phyloP scores from a whole-genome alignment of 768 basidiomycete genomes.

The Podaxis rugospora region DNA sequence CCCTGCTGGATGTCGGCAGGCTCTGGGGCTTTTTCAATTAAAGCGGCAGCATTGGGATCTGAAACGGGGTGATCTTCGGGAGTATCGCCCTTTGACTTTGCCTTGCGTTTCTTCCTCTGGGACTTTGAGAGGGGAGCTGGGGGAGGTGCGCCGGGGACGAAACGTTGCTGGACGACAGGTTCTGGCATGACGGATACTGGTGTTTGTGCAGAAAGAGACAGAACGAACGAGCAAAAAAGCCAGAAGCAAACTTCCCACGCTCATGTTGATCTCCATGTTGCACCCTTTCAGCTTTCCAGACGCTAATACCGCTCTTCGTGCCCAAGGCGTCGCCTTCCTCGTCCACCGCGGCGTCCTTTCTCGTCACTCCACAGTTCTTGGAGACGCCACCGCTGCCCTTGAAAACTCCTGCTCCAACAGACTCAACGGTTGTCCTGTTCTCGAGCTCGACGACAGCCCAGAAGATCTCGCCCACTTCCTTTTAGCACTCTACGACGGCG shows the following conservation, averaged over 20 bases:
- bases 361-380: slow-evolving; percentile 56
- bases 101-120: slow-evolving; percentile 67
- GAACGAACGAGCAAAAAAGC: background rate
- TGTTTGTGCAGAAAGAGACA: slow-evolving; percentile 1
- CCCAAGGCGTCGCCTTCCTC: slow-evolving; percentile 56
- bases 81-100: slow-evolving; percentile 41
- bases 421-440: slow-evolving; percentile 54
- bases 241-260: background rate
- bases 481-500: slow-evolving; percentile 64
- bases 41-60: slow-evolving; percentile 40
- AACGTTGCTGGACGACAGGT: slow-evolving; percentile 34
- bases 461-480: slow-evolving; percentile 58
- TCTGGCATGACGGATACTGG: slow-evolving; percentile 33
- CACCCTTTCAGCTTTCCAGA: slow-evolving; percentile 62
- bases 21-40: slow-evolving; percentile 48
- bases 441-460: slow-evolving; percentile 51
- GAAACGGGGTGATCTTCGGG: slow-evolving; percentile 42
- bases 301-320: slow-evolving; percentile 63
- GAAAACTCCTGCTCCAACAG: slow-evolving; percentile 16
- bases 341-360: slow-evolving; percentile 64
- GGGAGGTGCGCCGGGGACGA: slow-evolving; percentile 77
- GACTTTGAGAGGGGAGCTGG: slow-evolving; percentile 55
- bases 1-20: slow-evolving; percentile 42
- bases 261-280: slow-evolving; percentile 4
- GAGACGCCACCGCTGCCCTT: slow-evolving; percentile 32